Percentiles rank a stretch among this genome's conserved stretches.
phyloP scores from a whole-genome alignment of 306 rosid species.

The Sphenostylis stenocarpa region DNA sequence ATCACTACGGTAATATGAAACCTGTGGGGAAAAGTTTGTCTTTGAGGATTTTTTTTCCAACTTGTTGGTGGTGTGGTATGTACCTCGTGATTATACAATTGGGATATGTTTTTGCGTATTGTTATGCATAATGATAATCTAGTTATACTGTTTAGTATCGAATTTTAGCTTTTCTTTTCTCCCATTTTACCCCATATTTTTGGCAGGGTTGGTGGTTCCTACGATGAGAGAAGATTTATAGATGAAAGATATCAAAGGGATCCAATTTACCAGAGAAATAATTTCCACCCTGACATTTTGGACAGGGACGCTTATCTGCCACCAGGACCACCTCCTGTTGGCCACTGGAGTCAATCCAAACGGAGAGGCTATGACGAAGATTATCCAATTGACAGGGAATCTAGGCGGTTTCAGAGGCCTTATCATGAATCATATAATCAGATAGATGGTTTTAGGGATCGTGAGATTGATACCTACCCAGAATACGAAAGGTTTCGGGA shows the following conservation, averaged over 20 bases:
- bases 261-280: constrained; percentile 65
- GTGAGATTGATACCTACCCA: constrained; percentile 57
- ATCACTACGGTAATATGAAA: constrained; percentile 32
- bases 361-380: constrained; percentile 84
- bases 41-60: background rate
- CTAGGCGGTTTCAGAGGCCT: constrained; percentile 75
- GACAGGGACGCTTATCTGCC: constrained; percentile 82
- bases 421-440: constrained; percentile 65
- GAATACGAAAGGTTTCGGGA: constrained; percentile 77
- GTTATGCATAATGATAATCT: background rate
- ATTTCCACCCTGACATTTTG: constrained; percentile 64
- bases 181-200: constrained; percentile 50
- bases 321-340: constrained; percentile 65
- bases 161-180: constrained; percentile 45
- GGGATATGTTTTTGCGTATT: background rate
- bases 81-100: background rate
- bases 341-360: constrained; percentile 80
- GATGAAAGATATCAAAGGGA: constrained; percentile 89
- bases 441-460: constrained; percentile 64
- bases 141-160: constrained; percentile 28
- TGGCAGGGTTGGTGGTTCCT: constrained; percentile 82
- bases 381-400: constrained; percentile 68
- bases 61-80: constrained; percentile 6
- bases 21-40: constrained; percentile 3
- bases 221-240: constrained; percentile 76